Evolutionary conservation across 2,329 filamentous ascomycete genomes (phyloP), one percentile per base, ranked within the genome.

Genomic region (Kalmusia sp.): DNA sequence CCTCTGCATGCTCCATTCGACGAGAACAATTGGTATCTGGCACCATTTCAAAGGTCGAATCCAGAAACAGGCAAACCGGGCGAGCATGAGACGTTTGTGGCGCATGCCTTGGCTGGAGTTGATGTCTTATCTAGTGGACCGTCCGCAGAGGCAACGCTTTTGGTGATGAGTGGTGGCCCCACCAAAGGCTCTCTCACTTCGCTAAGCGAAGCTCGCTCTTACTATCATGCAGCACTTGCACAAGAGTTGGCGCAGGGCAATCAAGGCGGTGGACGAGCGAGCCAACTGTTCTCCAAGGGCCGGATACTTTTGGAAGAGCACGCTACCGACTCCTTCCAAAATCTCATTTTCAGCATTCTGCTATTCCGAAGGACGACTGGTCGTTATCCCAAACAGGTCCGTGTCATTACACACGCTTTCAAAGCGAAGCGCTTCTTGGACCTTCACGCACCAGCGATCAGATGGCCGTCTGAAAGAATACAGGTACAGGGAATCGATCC

Each of bases 301-400:
- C 78, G 78, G 21, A 77, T 91, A 15, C 68, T 84, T 0, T 67
- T 85, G 2, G 92, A 96, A 68, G 82, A 87, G 7, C 81, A 84
- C 49, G 91, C 93, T 0, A 86, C 93, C 1, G 93, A 97, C 73
- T 93, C 89, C 1, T 93, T 91, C 67, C 88, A 92, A 69, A 96
- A 96, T 69, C 76, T 96, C 4, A 76, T 96, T 14, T 92, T 93
- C 70, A 89, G 88, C 11, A 78, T 96, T 65, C 79, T 88, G 58
- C 77, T 80, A 3, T 84, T 82, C 54, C 65, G 71, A 4, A 67
- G 70, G 24, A 66, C 65, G 2, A 71, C 68, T 1, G 76, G 76
- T 3, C 46, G 40, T 1, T 80, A 78, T 55, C 79, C 79, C 1
- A 59, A 66, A 17, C 65, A 69, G 1, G 65, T 81, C 19, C 76